Evolutionary conservation across 768 basidiomycete species (phyloP), one percentile per base, ranked within the genome.

Genomic region (Russula sp.): DNA sequence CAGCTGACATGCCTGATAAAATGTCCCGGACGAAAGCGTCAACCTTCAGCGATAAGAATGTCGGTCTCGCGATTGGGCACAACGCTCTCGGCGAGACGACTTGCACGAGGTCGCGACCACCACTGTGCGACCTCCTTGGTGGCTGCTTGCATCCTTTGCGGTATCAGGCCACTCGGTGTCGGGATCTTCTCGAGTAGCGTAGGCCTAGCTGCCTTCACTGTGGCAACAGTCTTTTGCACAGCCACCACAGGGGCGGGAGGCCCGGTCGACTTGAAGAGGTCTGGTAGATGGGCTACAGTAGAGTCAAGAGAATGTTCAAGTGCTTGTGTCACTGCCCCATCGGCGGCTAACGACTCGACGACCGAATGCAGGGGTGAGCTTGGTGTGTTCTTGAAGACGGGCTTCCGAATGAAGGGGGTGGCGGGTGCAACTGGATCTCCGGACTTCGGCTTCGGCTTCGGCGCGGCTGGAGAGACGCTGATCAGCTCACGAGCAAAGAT

Each of bases 31-130:
- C 34, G 44, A 48, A 51, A 35, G 6, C 27, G 32, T 69, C 39
- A 40, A 89, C 89, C 84, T 76, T 88, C 80, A 48, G 88, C 71
- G 14, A 83, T 74, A 22, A 84, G 77, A 0, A 82, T 78, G 68
- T 89, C 87, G 45, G 90, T 68, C 70, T 87, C 84, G 55, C 82
- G 69, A 64, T 83, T 79, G 32, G 87, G 85, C 63, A 89, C 72
- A 67, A 77, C 79, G 50, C 75, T 78, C 70, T 84, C 83, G 8
- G 81, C 83, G 0, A 74, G 70, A 69, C 79, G 80, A 63, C 82
- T 79, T 59, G 78, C 62, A 50, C 89, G 74, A 57, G 84, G 84
- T 52, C 75, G 70, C 31, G 71, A 79, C 84, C 86, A 87, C 88
- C 86, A 90, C 16, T 61, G 58, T 32, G 71, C 63, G 6, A 71